phyloP scores from a whole-genome alignment of 116 monocot genomes.

The Thalassia testudinum region DNA sequence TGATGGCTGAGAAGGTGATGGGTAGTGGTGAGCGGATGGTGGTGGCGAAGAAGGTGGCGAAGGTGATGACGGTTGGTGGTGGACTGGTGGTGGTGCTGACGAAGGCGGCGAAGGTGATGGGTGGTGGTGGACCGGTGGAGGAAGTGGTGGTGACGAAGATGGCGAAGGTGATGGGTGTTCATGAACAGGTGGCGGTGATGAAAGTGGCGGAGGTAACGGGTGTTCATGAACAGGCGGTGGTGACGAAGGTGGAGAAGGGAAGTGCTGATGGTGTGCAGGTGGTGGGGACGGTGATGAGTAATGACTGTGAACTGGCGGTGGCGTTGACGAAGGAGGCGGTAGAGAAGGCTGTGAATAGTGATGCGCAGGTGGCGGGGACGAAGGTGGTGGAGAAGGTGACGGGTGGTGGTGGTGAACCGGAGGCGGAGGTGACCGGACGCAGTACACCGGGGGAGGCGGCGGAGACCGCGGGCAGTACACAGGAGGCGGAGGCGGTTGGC shows the following conservation, averaged over 20 bases:
- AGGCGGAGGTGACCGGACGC: too few species aligned
- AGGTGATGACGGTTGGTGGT: too few species aligned
- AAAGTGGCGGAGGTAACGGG: not conserved
- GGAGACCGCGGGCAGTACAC: too few species aligned
- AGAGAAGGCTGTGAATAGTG: not conserved
- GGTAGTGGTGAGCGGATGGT: not conserved
- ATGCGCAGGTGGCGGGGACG: not conserved
- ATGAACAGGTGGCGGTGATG: not conserved
- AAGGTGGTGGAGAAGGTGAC: too few species aligned
- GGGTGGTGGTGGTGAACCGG: too few species aligned
- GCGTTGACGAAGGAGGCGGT: not conserved
- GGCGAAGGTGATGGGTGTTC: not conserved
- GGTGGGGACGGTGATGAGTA: not conserved
- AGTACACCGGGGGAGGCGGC: too few species aligned
- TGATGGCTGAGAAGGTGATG: conserved; percentile 2
- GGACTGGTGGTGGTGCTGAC: not conserved
- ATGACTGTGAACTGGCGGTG: too few species aligned
- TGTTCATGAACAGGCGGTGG: not conserved
- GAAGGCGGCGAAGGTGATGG: not conserved
- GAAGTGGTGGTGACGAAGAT: not conserved
- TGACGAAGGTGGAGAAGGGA: not conserved
- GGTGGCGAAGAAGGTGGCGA: not conserved
- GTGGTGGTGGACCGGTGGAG: not conserved
- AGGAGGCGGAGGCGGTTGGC: too few species aligned
- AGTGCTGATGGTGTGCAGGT: not conserved